These are phyloP conservation scores for Fraxinus pennsylvanica DNA, from an alignment of 257 asterid species.

Conservation along the genomic window DNA sequence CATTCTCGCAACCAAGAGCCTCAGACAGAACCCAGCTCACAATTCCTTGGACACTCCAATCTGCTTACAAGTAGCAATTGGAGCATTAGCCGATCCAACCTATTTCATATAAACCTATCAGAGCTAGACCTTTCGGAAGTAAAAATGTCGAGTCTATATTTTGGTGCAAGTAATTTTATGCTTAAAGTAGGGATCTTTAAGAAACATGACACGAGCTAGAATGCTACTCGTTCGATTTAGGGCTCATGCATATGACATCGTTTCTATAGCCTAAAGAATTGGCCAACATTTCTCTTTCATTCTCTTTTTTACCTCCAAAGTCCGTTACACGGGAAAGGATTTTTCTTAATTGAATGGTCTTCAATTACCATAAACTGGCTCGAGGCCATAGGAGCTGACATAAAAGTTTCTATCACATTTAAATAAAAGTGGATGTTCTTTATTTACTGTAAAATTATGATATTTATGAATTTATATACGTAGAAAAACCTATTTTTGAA, in stretches of 20 bases:
- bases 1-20: slow-evolving; percentile 45
- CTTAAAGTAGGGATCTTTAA: neutral
- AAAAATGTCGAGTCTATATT: neutral
- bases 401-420: neutral
- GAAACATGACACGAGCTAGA: neutral
- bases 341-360: neutral
- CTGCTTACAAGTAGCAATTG: slow-evolving; percentile 43
- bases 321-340: too few species aligned
- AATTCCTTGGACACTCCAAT: slow-evolving; percentile 85
- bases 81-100: slow-evolving; percentile 42
- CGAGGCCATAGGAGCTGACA: neutral
- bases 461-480: neutral
- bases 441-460: neutral
- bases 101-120: slow-evolving; percentile 32
- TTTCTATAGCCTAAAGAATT: too few species aligned
- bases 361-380: neutral
- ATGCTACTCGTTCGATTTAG: too few species aligned
- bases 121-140: slow-evolving; percentile 17
- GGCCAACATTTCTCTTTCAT: neutral
- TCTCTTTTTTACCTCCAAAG: too few species aligned
- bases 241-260: too few species aligned
- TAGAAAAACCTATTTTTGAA: too few species aligned
- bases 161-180: neutral
- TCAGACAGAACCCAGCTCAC: slow-evolving; percentile 68
- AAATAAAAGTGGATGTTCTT: too few species aligned